Conservation (phyloP, 1,284 basidiomycete species). For the Erythrobasidium hasegawianum region DNA sequence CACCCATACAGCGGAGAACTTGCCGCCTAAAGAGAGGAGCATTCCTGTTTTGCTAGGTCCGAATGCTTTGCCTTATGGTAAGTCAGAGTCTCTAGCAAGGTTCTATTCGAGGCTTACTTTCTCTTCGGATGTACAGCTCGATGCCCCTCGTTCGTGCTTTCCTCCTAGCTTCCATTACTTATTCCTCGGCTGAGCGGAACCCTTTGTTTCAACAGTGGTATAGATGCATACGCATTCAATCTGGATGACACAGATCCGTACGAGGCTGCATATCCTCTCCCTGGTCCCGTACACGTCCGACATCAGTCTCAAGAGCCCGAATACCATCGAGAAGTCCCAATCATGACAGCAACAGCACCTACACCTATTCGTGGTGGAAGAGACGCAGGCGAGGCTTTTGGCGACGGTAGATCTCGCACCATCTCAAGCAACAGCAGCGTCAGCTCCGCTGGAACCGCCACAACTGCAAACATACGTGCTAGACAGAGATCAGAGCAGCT, state of each 20-base stretch:
- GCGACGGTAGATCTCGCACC: background rate
- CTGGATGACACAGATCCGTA: conserved; percentile 14
- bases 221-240: conserved; percentile 33
- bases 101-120: background rate
- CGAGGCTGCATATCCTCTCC: conserved; percentile 1
- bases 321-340: background rate
- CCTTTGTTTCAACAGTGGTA: conserved; percentile 5
- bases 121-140: conserved; percentile 8
- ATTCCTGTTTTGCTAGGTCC: conserved; percentile 18
- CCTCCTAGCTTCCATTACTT: background rate
- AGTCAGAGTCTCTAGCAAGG: background rate
- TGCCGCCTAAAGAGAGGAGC: background rate
- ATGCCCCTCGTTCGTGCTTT: conserved; percentile 29
- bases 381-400: background rate
- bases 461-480: conserved; percentile 23
- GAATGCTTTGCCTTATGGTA: conserved; percentile 27
- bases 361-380: background rate
- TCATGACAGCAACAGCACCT: background rate
- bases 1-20: background rate
- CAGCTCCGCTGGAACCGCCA: background rate
- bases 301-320: background rate
- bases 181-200: background rate
- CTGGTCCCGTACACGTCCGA: background rate
- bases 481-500: conserved; percentile 16
- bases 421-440: background rate